A percentile compares a stretch with the other conserved stretches of the same genome.
Conservation (phyloP, 1,284 basidiomycete species). For the Ceratobasidium sp. region DNA sequence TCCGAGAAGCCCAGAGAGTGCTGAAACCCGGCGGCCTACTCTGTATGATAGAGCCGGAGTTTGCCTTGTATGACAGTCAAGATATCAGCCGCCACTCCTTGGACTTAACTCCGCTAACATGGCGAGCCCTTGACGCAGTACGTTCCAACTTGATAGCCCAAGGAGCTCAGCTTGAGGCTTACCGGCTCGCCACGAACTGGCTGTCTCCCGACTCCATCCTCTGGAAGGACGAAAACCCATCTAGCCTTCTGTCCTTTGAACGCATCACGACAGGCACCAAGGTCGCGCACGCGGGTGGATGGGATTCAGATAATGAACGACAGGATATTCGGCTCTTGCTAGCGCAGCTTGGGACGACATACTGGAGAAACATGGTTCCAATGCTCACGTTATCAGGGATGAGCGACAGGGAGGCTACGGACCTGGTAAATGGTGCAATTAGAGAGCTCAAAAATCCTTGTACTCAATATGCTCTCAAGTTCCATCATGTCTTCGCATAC, state of each 20-base stretch:
- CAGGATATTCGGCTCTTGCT: constrained; percentile 31
- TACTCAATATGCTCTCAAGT: constrained; percentile 21
- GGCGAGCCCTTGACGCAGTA: constrained; percentile 2
- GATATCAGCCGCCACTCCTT: constrained; percentile 8
- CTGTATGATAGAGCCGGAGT: constrained; percentile 18
- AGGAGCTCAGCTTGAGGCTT: constrained; percentile 26
- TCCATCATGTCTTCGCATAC: constrained; percentile 34
- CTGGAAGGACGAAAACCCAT: neutral
- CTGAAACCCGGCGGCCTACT: constrained; percentile 38
- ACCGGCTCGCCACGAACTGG: constrained; percentile 11
- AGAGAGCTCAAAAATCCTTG: constrained; percentile 31
- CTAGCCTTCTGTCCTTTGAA: constrained; percentile 10
- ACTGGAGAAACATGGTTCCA: neutral
- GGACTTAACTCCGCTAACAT: constrained; percentile 11
- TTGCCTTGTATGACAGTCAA: constrained; percentile 10
- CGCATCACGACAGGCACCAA: neutral
- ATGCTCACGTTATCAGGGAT: constrained; percentile 1
- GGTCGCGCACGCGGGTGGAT: constrained; percentile 29
- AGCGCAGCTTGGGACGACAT: constrained; percentile 17
- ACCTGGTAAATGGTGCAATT: constrained; percentile 28
- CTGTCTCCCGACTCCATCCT: constrained; percentile 15
- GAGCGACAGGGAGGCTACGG: neutral
- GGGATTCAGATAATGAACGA: constrained; percentile 19
- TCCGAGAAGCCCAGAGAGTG: constrained; percentile 28
- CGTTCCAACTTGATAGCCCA: neutral